phyloP scores from a whole-genome alignment of 2,329 filamentous ascomycete species.

The Myriangium duriaei region DNA sequence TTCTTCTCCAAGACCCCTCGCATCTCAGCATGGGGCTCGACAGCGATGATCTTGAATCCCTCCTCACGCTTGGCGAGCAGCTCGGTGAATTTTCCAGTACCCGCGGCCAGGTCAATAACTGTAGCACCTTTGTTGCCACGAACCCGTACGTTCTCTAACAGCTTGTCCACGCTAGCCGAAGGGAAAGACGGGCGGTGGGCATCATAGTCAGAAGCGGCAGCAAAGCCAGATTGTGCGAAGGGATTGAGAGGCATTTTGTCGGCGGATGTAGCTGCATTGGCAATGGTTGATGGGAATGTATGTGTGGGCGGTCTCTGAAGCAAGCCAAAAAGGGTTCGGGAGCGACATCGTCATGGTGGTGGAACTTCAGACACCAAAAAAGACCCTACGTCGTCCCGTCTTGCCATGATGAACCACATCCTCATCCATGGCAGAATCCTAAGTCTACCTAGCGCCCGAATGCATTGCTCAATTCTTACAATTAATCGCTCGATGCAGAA shows the following conservation, averaged over 20 bases:
- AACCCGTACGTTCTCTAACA: constrained; percentile 46
- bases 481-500: too few relatives aligned
- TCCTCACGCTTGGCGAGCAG: constrained; percentile 47
- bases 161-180: constrained; percentile 41
- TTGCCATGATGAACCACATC: too few relatives aligned
- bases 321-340: too few relatives aligned
- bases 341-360: too few relatives aligned
- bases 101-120: constrained; percentile 53
- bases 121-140: constrained; percentile 32
- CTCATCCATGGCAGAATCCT: too few relatives aligned
- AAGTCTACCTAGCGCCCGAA: too few relatives aligned
- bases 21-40: constrained; percentile 58
- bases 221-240: constrained; percentile 42
- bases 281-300: not conserved
- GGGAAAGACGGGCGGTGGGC: constrained; percentile 56
- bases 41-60: constrained; percentile 45
- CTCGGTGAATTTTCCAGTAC: constrained; percentile 60
- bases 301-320: not conserved
- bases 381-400: too few relatives aligned
- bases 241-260: constrained; percentile 14
- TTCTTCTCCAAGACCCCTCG: constrained; percentile 48
- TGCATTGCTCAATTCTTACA: too few relatives aligned
- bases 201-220: constrained; percentile 53
- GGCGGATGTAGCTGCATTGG: too few relatives aligned
- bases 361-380: too few relatives aligned